A percentile compares a stretch with the other conserved stretches of the same genome.
These are phyloP conservation scores for Neonectria neomacrospora DNA, from an alignment of 2,329 filamentous ascomycete genomes.

Conservation along the genomic window DNA sequence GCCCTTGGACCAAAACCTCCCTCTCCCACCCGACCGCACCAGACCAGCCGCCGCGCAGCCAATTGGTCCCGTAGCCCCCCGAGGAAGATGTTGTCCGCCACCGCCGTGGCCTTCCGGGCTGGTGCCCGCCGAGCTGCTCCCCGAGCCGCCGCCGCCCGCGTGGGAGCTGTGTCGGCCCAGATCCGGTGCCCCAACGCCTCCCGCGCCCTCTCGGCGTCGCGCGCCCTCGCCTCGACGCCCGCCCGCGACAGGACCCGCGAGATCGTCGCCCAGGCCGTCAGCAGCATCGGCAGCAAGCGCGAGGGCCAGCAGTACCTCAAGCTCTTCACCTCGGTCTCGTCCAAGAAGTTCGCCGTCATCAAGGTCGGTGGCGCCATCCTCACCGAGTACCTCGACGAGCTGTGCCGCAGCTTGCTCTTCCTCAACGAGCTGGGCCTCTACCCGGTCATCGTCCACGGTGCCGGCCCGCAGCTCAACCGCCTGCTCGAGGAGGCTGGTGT, in stretches of 20 bases:
- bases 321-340: conserved; percentile 95
- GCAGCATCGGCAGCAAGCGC: conserved; percentile 94
- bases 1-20: conserved; percentile 7
- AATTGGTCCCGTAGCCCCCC: conserved; percentile 36
- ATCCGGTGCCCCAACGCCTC: conserved; percentile 41
- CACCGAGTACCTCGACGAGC: conserved; percentile 90
- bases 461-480: conserved; percentile 93
- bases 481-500: conserved; percentile 90
- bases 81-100: conserved; percentile 56
- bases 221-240: conserved; percentile 34
- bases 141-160: conserved; percentile 36
- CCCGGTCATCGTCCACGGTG: conserved; percentile 95
- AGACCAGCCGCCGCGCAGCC: conserved; percentile 29
- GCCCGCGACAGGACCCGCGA: conserved; percentile 48
- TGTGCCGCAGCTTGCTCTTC: conserved; percentile 89
- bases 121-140: conserved; percentile 56
- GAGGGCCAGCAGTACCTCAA: conserved; percentile 98
- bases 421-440: conserved; percentile 94
- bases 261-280: conserved; percentile 70
- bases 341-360: conserved; percentile 97
- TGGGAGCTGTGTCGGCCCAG: conserved; percentile 37
- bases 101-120: conserved; percentile 56
- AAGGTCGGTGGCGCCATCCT: conserved; percentile 98
- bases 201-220: conserved; percentile 44
- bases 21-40: conserved; percentile 12